Conservation (phyloP, 345 rosid species). For the Hypericum androsaemum region DNA sequence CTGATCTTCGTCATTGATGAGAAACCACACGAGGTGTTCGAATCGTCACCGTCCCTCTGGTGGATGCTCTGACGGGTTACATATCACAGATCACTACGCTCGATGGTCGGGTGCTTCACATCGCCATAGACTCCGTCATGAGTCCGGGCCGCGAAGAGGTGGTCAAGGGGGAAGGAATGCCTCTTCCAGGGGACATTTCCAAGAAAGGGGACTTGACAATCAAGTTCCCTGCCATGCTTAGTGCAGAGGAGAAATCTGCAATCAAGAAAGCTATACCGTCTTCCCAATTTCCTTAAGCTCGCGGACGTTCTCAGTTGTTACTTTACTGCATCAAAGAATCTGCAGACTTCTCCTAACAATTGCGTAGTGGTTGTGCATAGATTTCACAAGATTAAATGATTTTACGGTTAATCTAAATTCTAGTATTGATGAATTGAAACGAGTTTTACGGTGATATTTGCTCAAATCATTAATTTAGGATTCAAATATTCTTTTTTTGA, state of each 20-base stretch:
- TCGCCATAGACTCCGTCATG: constrained; percentile 42
- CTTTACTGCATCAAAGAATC: too few relatives aligned
- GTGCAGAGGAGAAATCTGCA: constrained; percentile 55
- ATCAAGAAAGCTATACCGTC: constrained; percentile 22
- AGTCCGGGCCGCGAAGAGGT: constrained; percentile 73
- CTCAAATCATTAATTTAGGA: too few relatives aligned
- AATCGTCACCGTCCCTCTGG: constrained; percentile 59
- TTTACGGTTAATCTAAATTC: too few relatives aligned
- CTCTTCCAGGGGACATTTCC: constrained; percentile 73
- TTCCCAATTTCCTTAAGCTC: too few relatives aligned
- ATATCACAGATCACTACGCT: constrained; percentile 49
- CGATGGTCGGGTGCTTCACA: constrained; percentile 55
- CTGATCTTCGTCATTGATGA: constrained; percentile 70
- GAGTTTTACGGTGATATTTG: too few relatives aligned
- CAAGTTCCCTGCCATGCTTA: constrained; percentile 67
- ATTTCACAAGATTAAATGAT: too few relatives aligned
- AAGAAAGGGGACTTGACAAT: constrained; percentile 69
- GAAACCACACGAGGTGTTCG: constrained; percentile 68
- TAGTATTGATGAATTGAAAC: too few relatives aligned
- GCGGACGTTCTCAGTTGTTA: too few relatives aligned
- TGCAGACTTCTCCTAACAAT: too few relatives aligned
- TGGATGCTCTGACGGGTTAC: constrained; percentile 75
- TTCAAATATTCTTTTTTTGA: too few relatives aligned
- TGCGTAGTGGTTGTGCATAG: too few relatives aligned
- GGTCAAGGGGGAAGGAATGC: constrained; percentile 88